These are phyloP conservation scores for Cercis canadensis DNA, from an alignment of 306 rosid genomes.

Conservation along the genomic window DNA sequence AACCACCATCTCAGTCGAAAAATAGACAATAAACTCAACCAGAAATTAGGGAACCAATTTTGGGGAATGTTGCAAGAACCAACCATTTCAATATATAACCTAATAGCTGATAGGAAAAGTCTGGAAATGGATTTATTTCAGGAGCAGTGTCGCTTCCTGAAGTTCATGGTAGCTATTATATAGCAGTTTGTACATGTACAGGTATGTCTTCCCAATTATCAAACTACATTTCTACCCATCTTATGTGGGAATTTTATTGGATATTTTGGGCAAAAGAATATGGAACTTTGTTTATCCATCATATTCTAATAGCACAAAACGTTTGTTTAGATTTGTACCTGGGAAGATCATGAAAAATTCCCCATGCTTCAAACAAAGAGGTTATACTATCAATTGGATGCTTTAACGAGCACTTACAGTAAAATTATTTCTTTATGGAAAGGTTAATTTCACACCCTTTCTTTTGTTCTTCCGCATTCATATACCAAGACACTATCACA, in stretches of 20 bases:
- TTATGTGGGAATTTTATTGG: not conserved
- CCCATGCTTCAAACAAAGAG: not conserved
- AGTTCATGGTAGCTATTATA: not conserved
- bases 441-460: constrained; percentile 10
- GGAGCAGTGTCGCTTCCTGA: not conserved
- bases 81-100: not conserved
- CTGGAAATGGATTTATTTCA: not conserved
- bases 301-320: too few relatives aligned
- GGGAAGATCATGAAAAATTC: constrained; percentile 7
- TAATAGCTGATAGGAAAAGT: not conserved
- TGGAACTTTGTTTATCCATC: not conserved
- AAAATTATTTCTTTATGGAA: not conserved
- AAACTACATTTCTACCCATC: not conserved
- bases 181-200: not conserved
- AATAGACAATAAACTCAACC: not conserved
- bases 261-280: not conserved
- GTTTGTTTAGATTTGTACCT: too few relatives aligned
- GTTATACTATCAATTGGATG: constrained; percentile 14
- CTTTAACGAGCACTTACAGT: not conserved
- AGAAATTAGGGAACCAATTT: not conserved
- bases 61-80: not conserved
- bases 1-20: constrained; percentile 9
- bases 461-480: not conserved
- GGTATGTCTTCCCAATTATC: not conserved
- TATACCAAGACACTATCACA: not conserved